A percentile compares a stretch with the other conserved stretches of the same genome.
phyloP scores from a whole-genome alignment of 2,329 filamentous ascomycete genomes.

The Huntiella abstrusa region DNA sequence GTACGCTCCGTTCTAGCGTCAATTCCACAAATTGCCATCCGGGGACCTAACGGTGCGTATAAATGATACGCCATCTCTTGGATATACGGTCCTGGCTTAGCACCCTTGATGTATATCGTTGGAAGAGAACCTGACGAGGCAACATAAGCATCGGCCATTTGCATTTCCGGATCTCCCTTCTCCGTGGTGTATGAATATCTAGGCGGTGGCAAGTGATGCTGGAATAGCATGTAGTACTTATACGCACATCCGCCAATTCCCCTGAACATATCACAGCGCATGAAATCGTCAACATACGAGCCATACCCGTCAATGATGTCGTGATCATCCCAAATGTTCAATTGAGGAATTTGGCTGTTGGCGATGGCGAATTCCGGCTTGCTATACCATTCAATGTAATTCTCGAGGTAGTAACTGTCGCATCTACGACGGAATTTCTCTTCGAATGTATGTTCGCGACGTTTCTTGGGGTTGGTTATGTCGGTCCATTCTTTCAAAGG shows the following conservation, averaged over 20 bases:
- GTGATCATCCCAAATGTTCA: conserved; percentile 98
- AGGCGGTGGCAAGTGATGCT: conserved; percentile 79
- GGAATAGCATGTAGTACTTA: conserved; percentile 97
- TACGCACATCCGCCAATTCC: conserved; percentile 83
- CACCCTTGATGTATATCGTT: conserved; percentile 49
- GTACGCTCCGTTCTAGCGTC: conserved; percentile 92
- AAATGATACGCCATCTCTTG: conserved; percentile 72
- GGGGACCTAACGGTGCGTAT: conserved; percentile 64
- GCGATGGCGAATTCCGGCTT: conserved; percentile 70
- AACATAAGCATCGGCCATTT: conserved; percentile 60
- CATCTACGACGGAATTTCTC: conserved; percentile 63
- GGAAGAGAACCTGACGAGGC: conserved; percentile 38
- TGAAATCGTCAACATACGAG: conserved; percentile 84
- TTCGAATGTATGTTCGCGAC: conserved; percentile 60
- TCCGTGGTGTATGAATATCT: conserved; percentile 71
- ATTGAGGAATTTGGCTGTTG: conserved; percentile 80
- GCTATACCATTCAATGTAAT: conserved; percentile 72
- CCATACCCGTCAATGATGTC: conserved; percentile 87
- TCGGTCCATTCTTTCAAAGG: conserved; percentile 68
- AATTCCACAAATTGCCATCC: conserved; percentile 69
- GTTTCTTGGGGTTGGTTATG: conserved; percentile 66
- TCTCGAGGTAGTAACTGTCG: conserved; percentile 78
- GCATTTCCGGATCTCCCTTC: conserved; percentile 22
- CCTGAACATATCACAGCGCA: conserved; percentile 79
- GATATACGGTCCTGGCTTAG: conserved; percentile 73